Base-by-base conservation (phyloP, 768 basidiomycete genomes). In the Calocera cornea region DNA sequence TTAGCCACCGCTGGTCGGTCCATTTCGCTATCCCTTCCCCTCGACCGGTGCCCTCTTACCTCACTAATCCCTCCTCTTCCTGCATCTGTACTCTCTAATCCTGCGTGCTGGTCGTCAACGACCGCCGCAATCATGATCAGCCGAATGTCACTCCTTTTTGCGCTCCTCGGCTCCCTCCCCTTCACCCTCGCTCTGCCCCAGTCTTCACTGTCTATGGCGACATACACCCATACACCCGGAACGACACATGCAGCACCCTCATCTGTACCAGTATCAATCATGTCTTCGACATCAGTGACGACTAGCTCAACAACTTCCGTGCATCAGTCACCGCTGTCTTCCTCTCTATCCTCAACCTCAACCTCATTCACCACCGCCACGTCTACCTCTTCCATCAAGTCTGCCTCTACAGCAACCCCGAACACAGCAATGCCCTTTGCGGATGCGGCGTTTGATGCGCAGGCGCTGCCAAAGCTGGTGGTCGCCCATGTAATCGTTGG, bases 401-500 rank as follows among this genome's bases (percentile, higher is more conserved):
- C 38, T 5, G 22, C 2, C 38, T 64, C 36, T 38, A 24, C 38
- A 41, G 31, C 33, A 31, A 31, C 34, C 22, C 31, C 68, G 29
- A 27, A 8, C 54, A 34, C 38, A 65, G 33, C 64, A 44, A 31
- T 34, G 17, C 36, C 24, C 22, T 2, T 38, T 16, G 24, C 41
- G 16, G 47, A 34, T 12, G 64, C 68, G 54, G 36, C 36, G 22
- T 50, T 70, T 14, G 34, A 69, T n/a, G 65, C 65, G 0, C 69
- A 70, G 19, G 54, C 54, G 2, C 54, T 68, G 41, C 38, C 40
- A 24, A 66, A 44, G 40, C 34, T 66, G 19, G 65, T 50, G n/a
- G 38, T 66, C n/a, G 34, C 65, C 7, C 44, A 66, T 22, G 38
- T 49, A 41, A 70, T 70, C 49, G 65, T 70, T 22, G 70, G 70